Evolutionary conservation across 1,139 yeast genomes (phyloP), one percentile per base, ranked within the genome.

Genomic region (Geotrichum klebahnii): DNA sequence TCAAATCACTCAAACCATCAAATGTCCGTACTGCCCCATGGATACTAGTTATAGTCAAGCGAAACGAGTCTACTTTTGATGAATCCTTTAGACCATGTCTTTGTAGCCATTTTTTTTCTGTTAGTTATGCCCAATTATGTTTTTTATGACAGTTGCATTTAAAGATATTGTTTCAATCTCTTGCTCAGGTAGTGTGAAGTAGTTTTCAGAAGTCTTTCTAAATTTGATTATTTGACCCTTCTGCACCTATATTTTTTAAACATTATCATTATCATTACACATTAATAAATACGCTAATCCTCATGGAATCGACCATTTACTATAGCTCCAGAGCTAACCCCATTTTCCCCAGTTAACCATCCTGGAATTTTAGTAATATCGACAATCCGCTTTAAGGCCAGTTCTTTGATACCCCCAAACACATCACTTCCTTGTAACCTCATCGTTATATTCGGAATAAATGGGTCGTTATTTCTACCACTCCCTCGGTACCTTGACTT

Each of bases 341-440:
- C 85, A 57, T 81, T 83, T 62, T 85, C 92, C 1, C 96, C 96
- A 1, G 95, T 82, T 38, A 87, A 63, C 90, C 90, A 87, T 17
- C 78, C 75, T 0, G 96, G 96, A 26, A 85, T 67, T 0, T 61
- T 70, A 14, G 71, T 67, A 0, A 85, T 78, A 58, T 84, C 76
- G 2, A 82, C 62, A 0, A 75, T 60, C 42, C 77, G 79, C 14
- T 69, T 59, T 3, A 72, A 80, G n/a, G 89, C 79, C 33, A 87
- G 69, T 58, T 84, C 82, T 63, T 85, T 89, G 37, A 88, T 61
- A 0, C 96, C 96, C 1, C 80, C 95, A 73, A 82, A 85, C 1
- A 88, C 78, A 63, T 88, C 95, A n/a, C 71, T 68, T 0, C 96
- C 96, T 2, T 75, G 70, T 4, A 87, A 64, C 53, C 76, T 73